A percentile compares a stretch with the other conserved stretches of the same genome.
These are phyloP conservation scores for Clitopilus hobsonii DNA, from an alignment of 768 basidiomycete species.

Conservation along the genomic window DNA sequence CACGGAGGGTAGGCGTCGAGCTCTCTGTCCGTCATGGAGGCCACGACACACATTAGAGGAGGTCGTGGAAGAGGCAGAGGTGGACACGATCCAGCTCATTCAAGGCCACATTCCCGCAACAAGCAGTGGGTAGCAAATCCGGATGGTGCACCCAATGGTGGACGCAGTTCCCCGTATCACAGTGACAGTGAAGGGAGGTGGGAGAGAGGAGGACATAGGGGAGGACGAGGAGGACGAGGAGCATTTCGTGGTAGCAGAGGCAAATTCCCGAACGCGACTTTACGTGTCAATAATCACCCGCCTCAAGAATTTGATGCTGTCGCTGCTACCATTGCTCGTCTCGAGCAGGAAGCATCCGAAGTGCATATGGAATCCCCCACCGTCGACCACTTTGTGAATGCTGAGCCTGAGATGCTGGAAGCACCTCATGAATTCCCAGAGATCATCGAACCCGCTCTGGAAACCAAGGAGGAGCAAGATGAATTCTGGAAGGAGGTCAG, in stretches of 20 bases:
- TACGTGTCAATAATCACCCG: conserved; percentile 14
- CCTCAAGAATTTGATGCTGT: too few relatives aligned
- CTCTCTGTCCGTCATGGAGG: conserved; percentile 13
- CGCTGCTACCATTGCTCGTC: conserved; percentile 16
- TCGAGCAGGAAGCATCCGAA: conserved; percentile 10
- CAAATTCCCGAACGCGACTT: conserved; percentile 36
- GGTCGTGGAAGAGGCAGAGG: conserved; percentile 12
- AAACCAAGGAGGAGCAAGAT: conserved; percentile 61
- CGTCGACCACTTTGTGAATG: conserved; percentile 25
- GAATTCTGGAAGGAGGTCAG: conserved; percentile 69
- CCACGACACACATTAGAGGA: conserved; percentile 10
- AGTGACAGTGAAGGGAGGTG: conserved; percentile 46
- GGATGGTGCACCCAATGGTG: conserved; percentile 24
- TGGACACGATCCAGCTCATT: conserved; percentile 10
- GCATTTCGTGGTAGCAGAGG: conserved; percentile 27
- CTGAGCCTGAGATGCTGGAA: conserved; percentile 28
- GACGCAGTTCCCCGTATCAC: conserved; percentile 28
- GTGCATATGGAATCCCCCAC: conserved; percentile 22
- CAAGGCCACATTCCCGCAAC: conserved; percentile 42
- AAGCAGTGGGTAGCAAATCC: conserved; percentile 58
- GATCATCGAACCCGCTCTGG: conserved; percentile 47
- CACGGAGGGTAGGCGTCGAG: not conserved
- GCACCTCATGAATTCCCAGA: conserved; percentile 20
- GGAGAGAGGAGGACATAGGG: conserved; percentile 59
- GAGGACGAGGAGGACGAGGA: conserved; percentile 38